Conservation (phyloP, 768 basidiomycete species). For the Mrakia frigida region DNA sequence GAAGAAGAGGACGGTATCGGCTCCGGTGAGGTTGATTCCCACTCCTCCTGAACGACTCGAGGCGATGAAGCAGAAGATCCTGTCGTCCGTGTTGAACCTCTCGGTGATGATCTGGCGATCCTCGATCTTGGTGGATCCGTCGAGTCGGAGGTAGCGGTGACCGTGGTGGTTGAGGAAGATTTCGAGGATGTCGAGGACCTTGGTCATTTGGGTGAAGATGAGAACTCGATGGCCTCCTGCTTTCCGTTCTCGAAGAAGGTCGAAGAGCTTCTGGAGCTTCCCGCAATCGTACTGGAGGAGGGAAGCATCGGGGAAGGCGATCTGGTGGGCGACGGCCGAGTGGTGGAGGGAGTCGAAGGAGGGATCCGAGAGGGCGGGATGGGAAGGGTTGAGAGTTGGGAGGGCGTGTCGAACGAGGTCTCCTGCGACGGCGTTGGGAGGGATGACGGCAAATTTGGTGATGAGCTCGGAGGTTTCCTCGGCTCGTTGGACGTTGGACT, state of each 20-base stretch:
- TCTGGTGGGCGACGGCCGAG: slow-evolving; percentile 74
- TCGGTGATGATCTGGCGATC: slow-evolving; percentile 58
- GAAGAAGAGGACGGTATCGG: slow-evolving; percentile 49
- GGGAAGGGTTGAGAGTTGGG: slow-evolving; percentile 44
- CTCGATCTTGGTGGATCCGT: slow-evolving; percentile 92
- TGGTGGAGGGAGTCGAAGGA: slow-evolving; percentile 69
- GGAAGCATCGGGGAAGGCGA: slow-evolving; percentile 86
- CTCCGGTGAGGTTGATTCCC: slow-evolving; percentile 75
- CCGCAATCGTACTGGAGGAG: slow-evolving; percentile 93
- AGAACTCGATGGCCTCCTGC: slow-evolving; percentile 81
- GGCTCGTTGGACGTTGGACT: slow-evolving; percentile 60
- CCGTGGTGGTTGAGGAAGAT: slow-evolving; percentile 89
- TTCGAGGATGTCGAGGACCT: slow-evolving; percentile 87
- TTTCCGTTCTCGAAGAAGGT: slow-evolving; percentile 73
- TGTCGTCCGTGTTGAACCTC: slow-evolving; percentile 48
- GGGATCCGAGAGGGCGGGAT: slow-evolving; percentile 42
- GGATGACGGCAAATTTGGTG: slow-evolving; percentile 71
- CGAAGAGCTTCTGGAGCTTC: slow-evolving; percentile 80
- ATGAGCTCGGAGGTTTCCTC: slow-evolving; percentile 54
- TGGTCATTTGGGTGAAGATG: slow-evolving; percentile 97
- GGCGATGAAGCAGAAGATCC: slow-evolving; percentile 49
- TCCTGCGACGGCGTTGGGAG: slow-evolving; percentile 67
- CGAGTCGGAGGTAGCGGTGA: slow-evolving; percentile 85
- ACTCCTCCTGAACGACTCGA: slow-evolving; percentile 55
- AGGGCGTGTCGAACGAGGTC: slow-evolving; percentile 67